Conservation (phyloP, 140 eudicot species). For the Ambrosia hybrid region DNA sequence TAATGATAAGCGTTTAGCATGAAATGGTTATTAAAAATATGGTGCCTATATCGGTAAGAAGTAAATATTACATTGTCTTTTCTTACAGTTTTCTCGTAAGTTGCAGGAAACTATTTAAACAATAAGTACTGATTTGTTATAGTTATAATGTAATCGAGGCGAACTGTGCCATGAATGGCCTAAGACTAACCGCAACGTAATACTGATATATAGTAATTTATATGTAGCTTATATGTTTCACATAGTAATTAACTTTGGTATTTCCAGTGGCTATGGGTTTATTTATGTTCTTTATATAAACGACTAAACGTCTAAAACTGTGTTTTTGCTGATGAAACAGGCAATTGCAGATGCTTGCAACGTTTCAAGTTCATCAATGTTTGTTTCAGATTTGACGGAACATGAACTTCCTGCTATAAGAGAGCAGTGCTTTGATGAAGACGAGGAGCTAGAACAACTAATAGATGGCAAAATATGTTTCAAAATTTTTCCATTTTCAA, state of each 20-base stretch:
- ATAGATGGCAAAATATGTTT: slow-evolving; percentile 74
- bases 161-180: slow-evolving; percentile 1
- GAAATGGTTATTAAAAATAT: not conserved
- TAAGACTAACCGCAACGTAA: slow-evolving; percentile 2
- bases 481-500: slow-evolving; percentile 74
- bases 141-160: not conserved
- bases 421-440: slow-evolving; percentile 60
- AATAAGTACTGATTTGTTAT: not conserved
- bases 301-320: not conserved
- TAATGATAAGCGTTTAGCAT: not conserved
- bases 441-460: slow-evolving; percentile 81
- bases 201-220: not conserved
- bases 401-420: slow-evolving; percentile 59
- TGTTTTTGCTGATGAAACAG: slow-evolving; percentile 38
- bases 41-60: not conserved
- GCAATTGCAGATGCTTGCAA: slow-evolving; percentile 86
- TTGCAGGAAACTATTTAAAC: not conserved
- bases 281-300: slow-evolving; percentile 8
- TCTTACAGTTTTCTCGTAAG: not conserved
- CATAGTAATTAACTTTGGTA: slow-evolving; percentile 1
- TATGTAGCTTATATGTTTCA: not conserved
- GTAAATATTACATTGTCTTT: not conserved
- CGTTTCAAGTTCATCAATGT: slow-evolving; percentile 47
- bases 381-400: slow-evolving; percentile 54
- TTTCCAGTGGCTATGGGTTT: not conserved